Base-by-base conservation (phyloP, 1,139 yeast species). In the Hyphopichia burtonii region DNA sequence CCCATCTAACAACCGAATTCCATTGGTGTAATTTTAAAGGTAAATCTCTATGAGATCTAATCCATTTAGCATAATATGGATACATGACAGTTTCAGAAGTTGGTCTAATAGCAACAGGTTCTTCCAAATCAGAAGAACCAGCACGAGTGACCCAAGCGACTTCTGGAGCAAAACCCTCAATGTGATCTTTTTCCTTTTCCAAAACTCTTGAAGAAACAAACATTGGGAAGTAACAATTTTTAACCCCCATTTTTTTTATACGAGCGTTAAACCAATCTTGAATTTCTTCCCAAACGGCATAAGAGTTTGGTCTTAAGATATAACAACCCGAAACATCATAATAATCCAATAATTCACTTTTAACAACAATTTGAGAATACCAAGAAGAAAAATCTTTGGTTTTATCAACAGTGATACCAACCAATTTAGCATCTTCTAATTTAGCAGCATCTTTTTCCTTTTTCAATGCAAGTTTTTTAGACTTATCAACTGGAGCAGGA, bases 1-100 rank as follows among this genome's bases (percentile, higher is more conserved):
- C 99, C 99, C 99, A 94, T 78, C 99, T 85, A 41, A 94, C 99
- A 41, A 94, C 98, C 18, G 98, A 91, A 74, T 94, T 94, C 99
- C 99, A 94, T 71, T 94, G 99, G 74, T 94, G 93, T 63, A 93
- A 79, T 60, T 86, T 88, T 69, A 94, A 77, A 47, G 99, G 99
- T 65, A 94, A 79, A 65, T 94, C 99, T 68, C 99, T 87, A 73
- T 94, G 96, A 27, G 98, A 91, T 68, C 96, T 86, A 59, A 94
- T 86, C 99, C 99, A 94, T 68, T 94, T 94, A 57, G 98, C 89
- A 63, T 91, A 94, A 81, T 94, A 94, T 49, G 99, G 99, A 68
- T 94, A 94, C 99, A 94, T 94, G 65, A 93, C 99, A 40, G 99
- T 94, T 69, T 94, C 99, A 15, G 98, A 90, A 37, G 99, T 94